Evolutionary conservation across 202 grass and related monocot species (phyloP), one percentile per base, ranked within the genome.

Genomic region (Sporobolus alterniflorus): DNA sequence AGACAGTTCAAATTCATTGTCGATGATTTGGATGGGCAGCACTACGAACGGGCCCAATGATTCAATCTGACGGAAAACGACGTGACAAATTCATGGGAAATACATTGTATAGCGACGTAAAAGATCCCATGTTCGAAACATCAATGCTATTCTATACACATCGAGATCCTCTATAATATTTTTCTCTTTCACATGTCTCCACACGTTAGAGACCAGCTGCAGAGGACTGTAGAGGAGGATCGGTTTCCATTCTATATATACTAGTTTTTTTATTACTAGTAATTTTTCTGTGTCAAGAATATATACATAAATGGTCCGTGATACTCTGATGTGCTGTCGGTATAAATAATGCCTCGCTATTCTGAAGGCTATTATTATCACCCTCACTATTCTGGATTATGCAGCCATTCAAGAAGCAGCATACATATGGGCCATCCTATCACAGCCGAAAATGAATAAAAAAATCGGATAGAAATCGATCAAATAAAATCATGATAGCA

Each of bases 321-420:
- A 46, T 43, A 44, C 55, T 61, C 16, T 29, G 56, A 64, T 22
- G 28, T 50, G 64, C 43, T 48, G 26, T 17, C 75, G 21, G 42
- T 75, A 42, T 56, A 74, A 77, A 64, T 76, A 77, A 63, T 29
- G 16, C 28, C 55, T 62, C 16, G 5, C 33, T 61, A 29, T 42
- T 76, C 13, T 30, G 24, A 42, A 60, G 17, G 25, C 18, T 60
- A 60, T 26, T 18, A 48, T 64, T n/a, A n/a, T n/a, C n/a, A n/a
- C n/a, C n/a, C 41, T 28, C 13, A 11, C 39, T 3, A 40, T 7
- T 4, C 7, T 64, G 73, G 18, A 59, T 59, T 59, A 57, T 42
- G 13, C 22, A 59, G 16, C 26, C 75, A 34, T 64, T 36, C 6
- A 39, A 36, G 49, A 30, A 64, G 13, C 13, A 12, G 32, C 12